Base-by-base conservation (phyloP, 2,329 filamentous ascomycete genomes). In the Aspergillus awamori region DNA sequence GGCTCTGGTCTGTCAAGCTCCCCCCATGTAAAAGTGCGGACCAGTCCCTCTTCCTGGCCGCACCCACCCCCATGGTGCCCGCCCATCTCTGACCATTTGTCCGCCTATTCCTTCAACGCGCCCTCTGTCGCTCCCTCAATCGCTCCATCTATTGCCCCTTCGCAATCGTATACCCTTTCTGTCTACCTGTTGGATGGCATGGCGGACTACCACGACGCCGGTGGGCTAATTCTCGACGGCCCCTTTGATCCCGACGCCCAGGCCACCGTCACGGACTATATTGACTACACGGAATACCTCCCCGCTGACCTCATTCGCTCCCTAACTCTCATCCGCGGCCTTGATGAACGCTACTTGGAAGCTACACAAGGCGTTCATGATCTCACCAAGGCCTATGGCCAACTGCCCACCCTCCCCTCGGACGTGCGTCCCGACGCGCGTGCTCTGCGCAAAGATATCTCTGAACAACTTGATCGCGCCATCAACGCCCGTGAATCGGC, bases 251-350 rank as follows among this genome's bases (percentile, higher is more conserved):
- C 87, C 36, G 87, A 89, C 70, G 84, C 86, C 59, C 86, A 88
- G 71, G 84, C 86, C 36, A 88, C 86, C 26, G 84, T 89, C 49
- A 87, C 86, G 65, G 87, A 89, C 73, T 89, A 87, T 74, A 84
- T 88, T 61, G 86, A 88, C 74, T 89, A 89, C 76, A 89, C 87
- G 64, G 87, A 89, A 76, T 88, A 87, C 79, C 87, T 88, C 60
- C 87, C 87, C 36, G 85, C 86, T 8, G 86, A 89, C 71, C 79
- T 89, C 24, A 81, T 84, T 61, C 86, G 87, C 68, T 88, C 86
- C 64, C 77, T 89, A 57, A 86, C 83, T 55, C 79, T 89, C 60
- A 87, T 89, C 68, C 80, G 81, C 64, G 77, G 77, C 60, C 73
- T 82, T 56, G 80, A 81, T 60, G 75, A 81, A 62, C 76, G 76